Percentiles rank a stretch among this genome's conserved stretches.
Conservation (phyloP, 192 early-diverging fungal species). For the Borealophlyctis nickersoniae region DNA sequence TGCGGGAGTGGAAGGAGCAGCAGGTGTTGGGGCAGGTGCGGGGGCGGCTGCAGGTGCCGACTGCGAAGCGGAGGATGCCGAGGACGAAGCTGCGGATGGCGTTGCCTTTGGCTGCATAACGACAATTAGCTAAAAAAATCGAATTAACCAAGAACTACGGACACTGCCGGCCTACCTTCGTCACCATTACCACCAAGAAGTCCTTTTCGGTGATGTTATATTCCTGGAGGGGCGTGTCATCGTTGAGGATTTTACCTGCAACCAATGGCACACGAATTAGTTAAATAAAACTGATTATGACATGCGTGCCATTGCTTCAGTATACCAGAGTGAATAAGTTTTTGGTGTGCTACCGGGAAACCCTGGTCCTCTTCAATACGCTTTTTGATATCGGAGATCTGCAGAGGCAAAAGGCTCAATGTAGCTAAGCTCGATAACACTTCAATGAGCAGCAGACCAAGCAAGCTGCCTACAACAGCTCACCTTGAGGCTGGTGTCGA, state of each 20-base stretch:
- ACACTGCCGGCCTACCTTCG: constrained; percentile 63
- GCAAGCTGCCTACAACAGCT: not conserved
- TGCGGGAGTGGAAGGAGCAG: constrained; percentile 29
- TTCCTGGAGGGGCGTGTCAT: constrained; percentile 70
- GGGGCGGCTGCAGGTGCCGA: constrained; percentile 35
- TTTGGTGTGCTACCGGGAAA: constrained; percentile 68
- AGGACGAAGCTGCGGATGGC: constrained; percentile 23
- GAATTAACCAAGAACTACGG: too few relatives aligned
- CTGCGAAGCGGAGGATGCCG: constrained; percentile 22
- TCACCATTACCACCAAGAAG: constrained; percentile 93
- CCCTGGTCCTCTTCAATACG: constrained; percentile 73
- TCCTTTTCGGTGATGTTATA: constrained; percentile 85
- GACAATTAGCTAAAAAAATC: too few relatives aligned
- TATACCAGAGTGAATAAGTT: constrained; percentile 84
- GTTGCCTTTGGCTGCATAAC: constrained; percentile 42
- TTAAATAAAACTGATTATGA: too few relatives aligned
- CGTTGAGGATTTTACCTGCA: constrained; percentile 82
- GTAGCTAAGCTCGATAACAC: not conserved
- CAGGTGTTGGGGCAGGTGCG: constrained; percentile 39
- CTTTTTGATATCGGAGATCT: constrained; percentile 76
- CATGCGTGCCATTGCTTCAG: too few relatives aligned
- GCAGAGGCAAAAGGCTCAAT: not conserved
- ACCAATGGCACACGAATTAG: too few relatives aligned
- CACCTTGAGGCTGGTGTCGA: constrained; percentile 59
- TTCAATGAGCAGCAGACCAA: not conserved